Base-by-base conservation (phyloP, 2,329 filamentous ascomycete genomes). In the Ambrosiella cleistominuta region DNA sequence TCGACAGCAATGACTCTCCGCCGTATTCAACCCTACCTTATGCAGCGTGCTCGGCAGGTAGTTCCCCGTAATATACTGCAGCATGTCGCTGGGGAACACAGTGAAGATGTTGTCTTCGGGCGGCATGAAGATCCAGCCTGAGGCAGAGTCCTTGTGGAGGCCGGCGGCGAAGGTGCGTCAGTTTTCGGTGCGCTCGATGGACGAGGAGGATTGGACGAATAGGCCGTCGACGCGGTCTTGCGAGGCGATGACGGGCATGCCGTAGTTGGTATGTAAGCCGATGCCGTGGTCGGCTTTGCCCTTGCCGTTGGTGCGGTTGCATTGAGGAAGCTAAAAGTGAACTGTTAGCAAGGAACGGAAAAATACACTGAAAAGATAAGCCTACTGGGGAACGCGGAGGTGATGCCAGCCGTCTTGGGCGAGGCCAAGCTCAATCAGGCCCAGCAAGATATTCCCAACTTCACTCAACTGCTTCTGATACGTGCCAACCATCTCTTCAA, bases 321-420 rank as follows among this genome's bases (percentile, higher is more conserved):
- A 63, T 0, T 65, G 60, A 1, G 69, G 27, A 71, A 70, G 13
- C 68, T 69, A 35, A 6, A 13, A 13, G 27, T 63, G 45, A 54
- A 2, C 38, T 60, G 40, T 47, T 42, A 15, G 19, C 3, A n/a
- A 42, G n/a, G 19, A 19, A 19, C 2, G 11, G 9, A 36, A 27
- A 45, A 35, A 2, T n/a, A 15, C 17, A 37, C 7, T 7, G 9
- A 27, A 11, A 7, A 42, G 27, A 9, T 3, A 4, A 8, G 58
- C 67, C 62, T 62, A 72, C 72, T 74, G 68, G 1, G 77, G 67
- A 15, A 75, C 67, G 5, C 74, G 68, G 67, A 75, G 70, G 61
- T 77, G 74, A 60, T 77, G 74, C 74, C 75, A 77, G 0, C 75
- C 75, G 58, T 77, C 75, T 7, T 69, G 61, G 0, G 72, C 75